phyloP scores from a whole-genome alignment of 305 asterid species.

The Fraxinus xanthoxyloides region DNA sequence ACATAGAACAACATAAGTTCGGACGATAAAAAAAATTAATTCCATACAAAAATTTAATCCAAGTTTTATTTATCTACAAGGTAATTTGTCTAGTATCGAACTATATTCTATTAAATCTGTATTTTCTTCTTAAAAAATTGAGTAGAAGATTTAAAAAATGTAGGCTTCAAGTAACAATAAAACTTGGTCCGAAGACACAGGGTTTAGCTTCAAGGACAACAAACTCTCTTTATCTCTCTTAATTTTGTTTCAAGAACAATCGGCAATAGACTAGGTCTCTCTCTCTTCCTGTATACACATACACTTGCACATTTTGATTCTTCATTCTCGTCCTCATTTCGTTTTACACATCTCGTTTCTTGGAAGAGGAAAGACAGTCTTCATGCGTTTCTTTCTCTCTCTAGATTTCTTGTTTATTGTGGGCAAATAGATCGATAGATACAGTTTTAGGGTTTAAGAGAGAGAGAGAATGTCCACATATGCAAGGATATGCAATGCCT shows the following conservation, averaged over 20 bases:
- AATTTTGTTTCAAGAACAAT: neutral
- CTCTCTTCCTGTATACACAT: neutral
- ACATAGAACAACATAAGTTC: neutral
- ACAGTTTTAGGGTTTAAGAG: neutral
- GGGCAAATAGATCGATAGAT: neutral
- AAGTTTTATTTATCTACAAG: neutral
- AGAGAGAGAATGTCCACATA: neutral
- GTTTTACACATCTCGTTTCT: neutral
- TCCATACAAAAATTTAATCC: neutral
- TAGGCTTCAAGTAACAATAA: too few relatives aligned
- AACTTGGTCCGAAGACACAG: neutral
- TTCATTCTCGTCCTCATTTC: neutral
- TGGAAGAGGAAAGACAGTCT: neutral
- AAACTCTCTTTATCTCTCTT: neutral
- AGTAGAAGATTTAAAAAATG: too few relatives aligned
- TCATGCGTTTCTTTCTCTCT: neutral
- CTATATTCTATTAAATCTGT: neutral
- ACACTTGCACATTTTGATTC: neutral
- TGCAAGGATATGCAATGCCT: constrained; percentile 5
- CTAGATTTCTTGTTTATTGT: neutral
- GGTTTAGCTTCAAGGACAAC: neutral
- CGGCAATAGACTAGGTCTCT: constrained; percentile 2
- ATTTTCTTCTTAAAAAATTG: neutral
- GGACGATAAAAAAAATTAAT: neutral
- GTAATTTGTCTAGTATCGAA: neutral